These are phyloP conservation scores for Zygosaccharomyces sapae DNA, from an alignment of 1,139 yeast genomes.

Conservation along the genomic window DNA sequence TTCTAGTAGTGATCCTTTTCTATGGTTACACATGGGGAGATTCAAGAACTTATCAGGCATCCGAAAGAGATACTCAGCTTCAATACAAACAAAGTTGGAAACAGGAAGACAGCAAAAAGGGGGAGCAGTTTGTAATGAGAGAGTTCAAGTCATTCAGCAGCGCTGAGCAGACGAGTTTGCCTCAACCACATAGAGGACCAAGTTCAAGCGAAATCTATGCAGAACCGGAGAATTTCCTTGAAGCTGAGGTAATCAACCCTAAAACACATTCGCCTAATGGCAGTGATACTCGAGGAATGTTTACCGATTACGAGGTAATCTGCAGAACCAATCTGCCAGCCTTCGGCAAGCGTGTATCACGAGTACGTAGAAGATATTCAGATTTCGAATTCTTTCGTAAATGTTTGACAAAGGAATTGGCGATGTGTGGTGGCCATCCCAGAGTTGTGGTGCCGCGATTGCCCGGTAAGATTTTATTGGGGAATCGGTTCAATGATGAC, in stretches of 20 bases:
- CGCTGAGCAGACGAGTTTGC: constrained; percentile 26
- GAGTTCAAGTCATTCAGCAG: constrained; percentile 34
- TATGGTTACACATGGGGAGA: neutral
- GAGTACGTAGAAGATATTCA: constrained; percentile 80
- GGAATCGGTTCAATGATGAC: constrained; percentile 73
- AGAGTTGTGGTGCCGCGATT: constrained; percentile 75
- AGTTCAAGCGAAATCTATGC: constrained; percentile 82
- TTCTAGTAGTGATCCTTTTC: neutral
- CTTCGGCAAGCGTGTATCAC: constrained; percentile 60
- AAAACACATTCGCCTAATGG: constrained; percentile 57
- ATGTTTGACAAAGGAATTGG: constrained; percentile 55
- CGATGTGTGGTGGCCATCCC: constrained; percentile 37
- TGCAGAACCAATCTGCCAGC: constrained; percentile 88
- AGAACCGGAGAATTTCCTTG: constrained; percentile 91
- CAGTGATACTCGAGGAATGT: constrained; percentile 54
- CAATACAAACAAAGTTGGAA: too few relatives aligned
- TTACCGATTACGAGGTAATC: constrained; percentile 86
- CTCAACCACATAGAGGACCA: constrained; percentile 46
- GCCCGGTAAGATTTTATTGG: constrained; percentile 75
- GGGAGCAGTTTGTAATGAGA: constrained; percentile 16
- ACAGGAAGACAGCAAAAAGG: too few relatives aligned
- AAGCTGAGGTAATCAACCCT: constrained; percentile 62
- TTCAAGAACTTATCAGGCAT: neutral
- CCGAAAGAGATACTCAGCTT: too few relatives aligned
- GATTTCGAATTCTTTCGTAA: constrained; percentile 78